phyloP scores from a whole-genome alignment of 2,329 filamentous ascomycete genomes.

The Chaetomiaceae sp. region DNA sequence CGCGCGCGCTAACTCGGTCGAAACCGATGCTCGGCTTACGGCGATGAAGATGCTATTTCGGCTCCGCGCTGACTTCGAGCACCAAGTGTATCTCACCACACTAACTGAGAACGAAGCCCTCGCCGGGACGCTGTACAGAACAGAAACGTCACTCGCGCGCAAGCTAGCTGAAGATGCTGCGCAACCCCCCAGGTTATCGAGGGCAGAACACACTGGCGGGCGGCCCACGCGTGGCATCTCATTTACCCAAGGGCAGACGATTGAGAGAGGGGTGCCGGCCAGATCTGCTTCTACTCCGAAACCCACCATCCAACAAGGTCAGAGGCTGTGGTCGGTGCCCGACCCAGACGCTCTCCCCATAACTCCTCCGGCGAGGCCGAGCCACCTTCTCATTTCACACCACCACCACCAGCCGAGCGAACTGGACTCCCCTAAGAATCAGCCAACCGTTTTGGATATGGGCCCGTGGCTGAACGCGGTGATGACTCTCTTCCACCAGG shows the following conservation, averaged over 20 bases:
- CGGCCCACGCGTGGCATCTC: constrained; percentile 47
- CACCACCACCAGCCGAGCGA: constrained; percentile 17
- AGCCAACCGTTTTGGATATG: constrained; percentile 44
- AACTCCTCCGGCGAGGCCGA: constrained; percentile 39
- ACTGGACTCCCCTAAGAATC: constrained; percentile 9
- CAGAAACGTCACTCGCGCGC: constrained; percentile 45
- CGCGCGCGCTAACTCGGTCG: constrained; percentile 52
- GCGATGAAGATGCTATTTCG: constrained; percentile 76
- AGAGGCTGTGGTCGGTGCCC: constrained; percentile 53
- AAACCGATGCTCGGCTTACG: constrained; percentile 63
- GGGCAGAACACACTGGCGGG: constrained; percentile 37
- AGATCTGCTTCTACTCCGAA: constrained; percentile 39
- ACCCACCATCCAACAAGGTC: constrained; percentile 33
- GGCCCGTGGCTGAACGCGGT: constrained; percentile 71
- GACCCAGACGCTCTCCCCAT: constrained; percentile 52
- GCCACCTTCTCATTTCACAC: constrained; percentile 45
- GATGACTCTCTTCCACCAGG: constrained; percentile 65
- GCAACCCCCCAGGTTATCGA: constrained; percentile 38
- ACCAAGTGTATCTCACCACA: constrained; percentile 65
- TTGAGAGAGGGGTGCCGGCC: constrained; percentile 37
- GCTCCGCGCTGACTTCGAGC: constrained; percentile 73
- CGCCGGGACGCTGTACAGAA: constrained; percentile 65
- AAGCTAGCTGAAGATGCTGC: constrained; percentile 48
- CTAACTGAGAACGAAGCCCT: constrained; percentile 67
- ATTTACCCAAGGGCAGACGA: constrained; percentile 41